Percentiles rank a stretch among this genome's conserved stretches.
These are phyloP conservation scores for Kalanchoe fedtschenkoi DNA, from an alignment of 164 flowering plant species.

Conservation along the genomic window DNA sequence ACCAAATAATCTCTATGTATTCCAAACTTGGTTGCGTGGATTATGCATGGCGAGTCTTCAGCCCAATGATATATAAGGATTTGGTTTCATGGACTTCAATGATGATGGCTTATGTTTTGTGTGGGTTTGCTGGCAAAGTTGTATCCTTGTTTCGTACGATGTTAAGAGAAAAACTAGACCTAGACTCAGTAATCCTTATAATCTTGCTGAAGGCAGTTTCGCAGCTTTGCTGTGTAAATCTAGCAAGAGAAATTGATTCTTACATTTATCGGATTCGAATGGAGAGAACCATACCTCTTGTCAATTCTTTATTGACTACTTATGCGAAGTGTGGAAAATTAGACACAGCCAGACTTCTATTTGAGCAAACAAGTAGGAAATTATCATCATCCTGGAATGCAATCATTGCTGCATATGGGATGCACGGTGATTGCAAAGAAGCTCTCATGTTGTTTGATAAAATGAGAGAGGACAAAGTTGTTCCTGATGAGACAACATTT, in stretches of 20 bases:
- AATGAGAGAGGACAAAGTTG: constrained; percentile 23
- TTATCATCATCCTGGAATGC: constrained; percentile 34
- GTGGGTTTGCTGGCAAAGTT: constrained; percentile 33
- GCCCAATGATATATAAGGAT: constrained; percentile 29
- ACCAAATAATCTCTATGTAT: constrained; percentile 42
- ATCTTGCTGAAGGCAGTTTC: constrained; percentile 38
- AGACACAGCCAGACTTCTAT: constrained; percentile 22
- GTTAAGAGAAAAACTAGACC: constrained; percentile 20
- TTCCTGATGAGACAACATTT: constrained; percentile 37
- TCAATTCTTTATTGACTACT: constrained; percentile 36
- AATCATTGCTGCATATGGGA: constrained; percentile 37
- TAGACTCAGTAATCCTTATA: constrained; percentile 30
- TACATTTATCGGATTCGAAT: constrained; percentile 19
- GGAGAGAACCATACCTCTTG: constrained; percentile 20
- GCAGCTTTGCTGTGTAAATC: constrained; percentile 27
- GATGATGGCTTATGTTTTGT: constrained; percentile 35
- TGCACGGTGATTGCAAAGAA: constrained; percentile 31
- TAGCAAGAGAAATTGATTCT: constrained; percentile 37
- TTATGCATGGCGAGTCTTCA: constrained; percentile 29
- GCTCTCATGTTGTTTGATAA: constrained; percentile 25
- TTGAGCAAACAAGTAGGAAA: constrained; percentile 15
- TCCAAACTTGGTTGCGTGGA: constrained; percentile 32
- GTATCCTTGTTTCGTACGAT: constrained; percentile 27
- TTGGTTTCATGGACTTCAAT: constrained; percentile 52
- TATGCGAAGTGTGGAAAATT: constrained; percentile 48